Conservation (phyloP, 257 asterid species). For the Capsicum baccatum region DNA sequence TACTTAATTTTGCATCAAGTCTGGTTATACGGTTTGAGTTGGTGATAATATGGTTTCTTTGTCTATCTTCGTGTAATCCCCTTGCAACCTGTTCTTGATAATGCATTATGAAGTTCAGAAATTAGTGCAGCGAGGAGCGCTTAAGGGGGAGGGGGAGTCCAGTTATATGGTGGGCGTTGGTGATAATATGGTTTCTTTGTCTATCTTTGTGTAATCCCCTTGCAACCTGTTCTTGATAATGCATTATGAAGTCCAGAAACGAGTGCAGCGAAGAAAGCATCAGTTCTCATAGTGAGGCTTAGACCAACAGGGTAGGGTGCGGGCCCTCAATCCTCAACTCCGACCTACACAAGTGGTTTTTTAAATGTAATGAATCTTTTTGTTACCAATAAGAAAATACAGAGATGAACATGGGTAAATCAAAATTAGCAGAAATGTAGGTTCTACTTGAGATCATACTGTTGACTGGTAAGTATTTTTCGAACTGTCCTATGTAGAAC, state of each 20-base stretch:
- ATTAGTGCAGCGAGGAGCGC: too few relatives aligned
- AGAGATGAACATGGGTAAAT: background rate
- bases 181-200: background rate
- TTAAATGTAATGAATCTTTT: background rate
- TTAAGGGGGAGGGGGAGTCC: background rate
- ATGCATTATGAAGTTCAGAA: background rate
- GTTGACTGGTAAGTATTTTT: background rate
- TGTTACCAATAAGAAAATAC: background rate
- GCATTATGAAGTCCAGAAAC: background rate
- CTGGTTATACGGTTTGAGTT: background rate
- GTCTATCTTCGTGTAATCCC: background rate
- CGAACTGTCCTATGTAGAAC: background rate
- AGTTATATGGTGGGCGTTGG: constrained; percentile 5
- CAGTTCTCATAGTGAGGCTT: too few relatives aligned
- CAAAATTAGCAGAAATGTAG: constrained; percentile 1
- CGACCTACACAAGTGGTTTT: too few relatives aligned
- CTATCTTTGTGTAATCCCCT: background rate
- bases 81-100: background rate
- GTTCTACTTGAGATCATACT: constrained; percentile 22
- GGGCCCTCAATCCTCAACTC: too few relatives aligned
- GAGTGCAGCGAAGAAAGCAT: too few relatives aligned
- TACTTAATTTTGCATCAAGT: constrained; percentile 16
- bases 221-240: background rate
- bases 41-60: constrained; percentile 6
- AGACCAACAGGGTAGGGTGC: too few relatives aligned